phyloP scores from a whole-genome alignment of 306 rosid species.

The Sechiopsis laciniata region DNA sequence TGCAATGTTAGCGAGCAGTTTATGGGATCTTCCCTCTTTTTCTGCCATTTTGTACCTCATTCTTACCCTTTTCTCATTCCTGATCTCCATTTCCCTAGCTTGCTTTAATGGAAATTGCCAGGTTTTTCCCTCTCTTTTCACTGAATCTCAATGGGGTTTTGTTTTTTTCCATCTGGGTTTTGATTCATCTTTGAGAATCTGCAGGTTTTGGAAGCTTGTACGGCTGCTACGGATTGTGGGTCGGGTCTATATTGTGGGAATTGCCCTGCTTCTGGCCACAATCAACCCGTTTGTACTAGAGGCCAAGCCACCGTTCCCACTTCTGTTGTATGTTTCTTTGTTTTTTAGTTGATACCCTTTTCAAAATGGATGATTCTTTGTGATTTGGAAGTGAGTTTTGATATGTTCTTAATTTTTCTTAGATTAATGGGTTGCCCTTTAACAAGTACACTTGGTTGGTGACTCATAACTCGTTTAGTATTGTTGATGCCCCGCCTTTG shows the following conservation, averaged over 20 bases:
- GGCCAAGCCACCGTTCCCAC: conserved; percentile 62
- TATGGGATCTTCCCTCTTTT: conserved; percentile 29
- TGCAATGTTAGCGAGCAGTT: conserved; percentile 47
- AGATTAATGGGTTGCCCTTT: conserved; percentile 76
- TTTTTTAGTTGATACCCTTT: neutral
- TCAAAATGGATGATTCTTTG: neutral
- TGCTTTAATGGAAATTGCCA: conserved; percentile 76
- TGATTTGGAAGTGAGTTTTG: conserved; percentile 12
- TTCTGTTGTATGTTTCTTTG: conserved; percentile 44
- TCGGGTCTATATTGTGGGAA: conserved; percentile 79
- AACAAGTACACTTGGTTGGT: conserved; percentile 86
- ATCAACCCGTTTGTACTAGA: conserved; percentile 65
- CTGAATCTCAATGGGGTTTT: conserved; percentile 29
- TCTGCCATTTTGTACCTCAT: conserved; percentile 30
- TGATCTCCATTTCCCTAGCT: conserved; percentile 38
- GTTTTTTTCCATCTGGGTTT: conserved; percentile 21
- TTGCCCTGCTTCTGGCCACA: conserved; percentile 67
- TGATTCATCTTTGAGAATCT: conserved; percentile 22
- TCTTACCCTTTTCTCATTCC: conserved; percentile 32
- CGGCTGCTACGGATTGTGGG: conserved; percentile 60
- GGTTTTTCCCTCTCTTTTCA: conserved; percentile 37
- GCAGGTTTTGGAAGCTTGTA: conserved; percentile 74
- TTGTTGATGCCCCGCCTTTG: conserved; percentile 67
- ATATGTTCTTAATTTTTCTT: neutral
- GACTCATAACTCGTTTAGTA: conserved; percentile 92